These are phyloP conservation scores for Polymyxa betae DNA, from an alignment of 208 protist genomes.

Conservation along the genomic window DNA sequence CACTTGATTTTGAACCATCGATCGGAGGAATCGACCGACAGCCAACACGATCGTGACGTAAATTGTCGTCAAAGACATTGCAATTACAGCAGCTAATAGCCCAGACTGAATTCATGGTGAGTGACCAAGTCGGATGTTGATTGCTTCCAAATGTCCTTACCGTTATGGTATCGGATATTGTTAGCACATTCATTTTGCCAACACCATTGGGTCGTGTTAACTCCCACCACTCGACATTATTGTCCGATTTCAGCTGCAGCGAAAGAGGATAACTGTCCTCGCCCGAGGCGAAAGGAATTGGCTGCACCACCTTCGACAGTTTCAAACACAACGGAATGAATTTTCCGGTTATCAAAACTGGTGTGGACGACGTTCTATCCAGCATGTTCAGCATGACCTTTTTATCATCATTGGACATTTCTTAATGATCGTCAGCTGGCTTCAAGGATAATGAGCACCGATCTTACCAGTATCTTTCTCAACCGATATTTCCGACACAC, in stretches of 20 bases:
- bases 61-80: constrained; percentile 28
- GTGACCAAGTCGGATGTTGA: background rate
- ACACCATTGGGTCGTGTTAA: background rate
- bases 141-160: background rate
- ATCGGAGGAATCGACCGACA: constrained; percentile 16
- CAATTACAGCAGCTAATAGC: constrained; percentile 26
- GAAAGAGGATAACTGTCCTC: background rate
- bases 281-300: background rate
- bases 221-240: background rate
- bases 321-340: background rate
- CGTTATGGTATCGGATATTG: background rate
- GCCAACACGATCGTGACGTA: constrained; percentile 45
- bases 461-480: background rate
- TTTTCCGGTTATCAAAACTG: background rate
- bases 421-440: background rate
- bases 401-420: background rate
- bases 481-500: background rate
- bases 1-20: constrained; percentile 28
- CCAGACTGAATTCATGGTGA: background rate
- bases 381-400: background rate
- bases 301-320: background rate
- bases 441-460: background rate
- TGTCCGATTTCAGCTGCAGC: background rate
- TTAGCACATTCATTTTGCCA: background rate
- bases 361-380: background rate